These are phyloP conservation scores for Ceratobasidium sp. DNA, from an alignment of 1,284 basidiomycete species.

Conservation along the genomic window DNA sequence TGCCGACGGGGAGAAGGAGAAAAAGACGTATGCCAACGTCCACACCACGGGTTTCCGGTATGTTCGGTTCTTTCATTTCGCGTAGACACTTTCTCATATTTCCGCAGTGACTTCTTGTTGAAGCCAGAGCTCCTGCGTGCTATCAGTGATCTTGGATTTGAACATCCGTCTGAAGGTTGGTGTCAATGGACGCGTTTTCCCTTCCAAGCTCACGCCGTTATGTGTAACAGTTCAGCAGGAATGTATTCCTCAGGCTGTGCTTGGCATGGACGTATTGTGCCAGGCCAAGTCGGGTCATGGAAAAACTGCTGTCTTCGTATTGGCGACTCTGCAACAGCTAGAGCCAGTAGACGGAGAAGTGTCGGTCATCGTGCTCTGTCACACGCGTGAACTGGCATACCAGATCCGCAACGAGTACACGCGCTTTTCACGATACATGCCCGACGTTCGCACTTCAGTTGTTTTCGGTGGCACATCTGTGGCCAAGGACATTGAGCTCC, in stretches of 20 bases:
- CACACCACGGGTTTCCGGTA: slow-evolving; percentile 96
- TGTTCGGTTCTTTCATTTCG: slow-evolving; percentile 44
- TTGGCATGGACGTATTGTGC: slow-evolving; percentile 99
- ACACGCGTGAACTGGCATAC: slow-evolving; percentile 98
- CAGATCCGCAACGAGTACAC: slow-evolving; percentile 99
- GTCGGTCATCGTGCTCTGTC: slow-evolving; percentile 96
- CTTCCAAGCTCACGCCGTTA: slow-evolving; percentile 29
- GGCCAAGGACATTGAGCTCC: slow-evolving; percentile 90
- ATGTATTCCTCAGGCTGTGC: slow-evolving; percentile 99
- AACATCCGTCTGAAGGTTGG: slow-evolving; percentile 98
- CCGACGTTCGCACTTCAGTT: slow-evolving; percentile 94
- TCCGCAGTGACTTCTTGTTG: slow-evolving; percentile 87
- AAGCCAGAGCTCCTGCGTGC: slow-evolving; percentile 97
- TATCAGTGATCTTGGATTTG: slow-evolving; percentile 98
- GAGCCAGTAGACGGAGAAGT: slow-evolving; percentile 99
- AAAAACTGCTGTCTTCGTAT: slow-evolving; percentile 99
- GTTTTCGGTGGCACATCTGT: slow-evolving; percentile 98
- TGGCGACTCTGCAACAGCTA: slow-evolving; percentile 97
- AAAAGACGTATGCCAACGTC: slow-evolving; percentile 97
- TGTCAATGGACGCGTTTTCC: slow-evolving; percentile 40
- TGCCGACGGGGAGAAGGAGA: slow-evolving; percentile 80
- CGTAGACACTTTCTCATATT: slow-evolving; percentile 41
- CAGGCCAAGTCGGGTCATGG: slow-evolving; percentile 99
- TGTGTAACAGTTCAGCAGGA: slow-evolving; percentile 90
- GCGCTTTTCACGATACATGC: slow-evolving; percentile 99